Percentiles rank a stretch among this genome's conserved stretches.
Conservation (phyloP, 352 stramenopile species). For the Halophytophthora polymorphica region DNA sequence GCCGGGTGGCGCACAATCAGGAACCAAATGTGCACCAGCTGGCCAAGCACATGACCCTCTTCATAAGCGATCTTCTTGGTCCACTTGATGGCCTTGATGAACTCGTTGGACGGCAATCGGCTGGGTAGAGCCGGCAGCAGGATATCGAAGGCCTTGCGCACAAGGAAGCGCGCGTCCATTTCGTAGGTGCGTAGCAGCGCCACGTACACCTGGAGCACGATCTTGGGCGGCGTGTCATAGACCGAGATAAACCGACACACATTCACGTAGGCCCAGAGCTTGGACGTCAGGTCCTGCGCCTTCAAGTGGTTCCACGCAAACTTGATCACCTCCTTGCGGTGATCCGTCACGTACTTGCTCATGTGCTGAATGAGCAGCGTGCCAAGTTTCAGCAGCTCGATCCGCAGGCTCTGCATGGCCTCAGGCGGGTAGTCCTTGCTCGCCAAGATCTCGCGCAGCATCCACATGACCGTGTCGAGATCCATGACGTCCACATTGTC, state of each 20-base stretch:
- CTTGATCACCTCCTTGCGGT: constrained; percentile 98
- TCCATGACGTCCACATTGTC: constrained; percentile 87
- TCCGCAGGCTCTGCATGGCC: constrained; percentile 75
- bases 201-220: constrained; percentile 96
- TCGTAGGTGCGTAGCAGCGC: constrained; percentile 94
- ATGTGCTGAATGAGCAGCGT: constrained; percentile 96
- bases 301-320: constrained; percentile 98
- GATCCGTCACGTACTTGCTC: constrained; percentile 89
- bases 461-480: constrained; percentile 84
- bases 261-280: constrained; percentile 97
- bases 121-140: constrained; percentile 91
- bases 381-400: constrained; percentile 93
- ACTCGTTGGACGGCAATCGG: constrained; percentile 89
- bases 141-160: constrained; percentile 94
- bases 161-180: constrained; percentile 92
- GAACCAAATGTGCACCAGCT: constrained; percentile 98
- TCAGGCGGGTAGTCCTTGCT: constrained; percentile 78
- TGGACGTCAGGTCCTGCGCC: constrained; percentile 92
- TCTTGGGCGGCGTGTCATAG: constrained; percentile 96
- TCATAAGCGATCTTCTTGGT: constrained; percentile 98
- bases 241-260: constrained; percentile 95
- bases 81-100: constrained; percentile 96
- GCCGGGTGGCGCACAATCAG: constrained; percentile 93
- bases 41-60: constrained; percentile 93
- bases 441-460: constrained; percentile 84